Evolutionary conservation across 2,329 filamentous ascomycete genomes (phyloP), one percentile per base, ranked within the genome.

Genomic region (Daldinia sp.): DNA sequence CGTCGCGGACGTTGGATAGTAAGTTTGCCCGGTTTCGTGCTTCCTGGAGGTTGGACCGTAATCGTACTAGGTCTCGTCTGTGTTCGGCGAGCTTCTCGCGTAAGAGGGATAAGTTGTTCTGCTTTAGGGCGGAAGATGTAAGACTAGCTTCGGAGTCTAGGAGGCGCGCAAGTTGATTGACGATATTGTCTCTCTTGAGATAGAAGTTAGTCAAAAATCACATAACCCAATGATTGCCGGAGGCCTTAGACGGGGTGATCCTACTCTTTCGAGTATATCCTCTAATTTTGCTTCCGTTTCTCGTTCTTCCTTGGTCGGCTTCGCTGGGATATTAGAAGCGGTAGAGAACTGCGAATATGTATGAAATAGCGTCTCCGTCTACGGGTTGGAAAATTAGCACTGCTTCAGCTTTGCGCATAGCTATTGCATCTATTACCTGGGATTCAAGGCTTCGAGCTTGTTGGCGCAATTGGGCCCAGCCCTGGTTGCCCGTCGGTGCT

Each of bases 391-490:
- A 34, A 15, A 29, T 67, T 13, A 64, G 62, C 23, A 54, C 25
- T 11, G 4, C 27, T 29, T 8, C 49, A 15, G 39, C 35, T 34
- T 17, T 30, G 51, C 17, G 8, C 9, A 29, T 43, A 6, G n/a
- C 21, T 11, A 30, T 30, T 47, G 25, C 58, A 27, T 8, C 25
- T 45, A 23, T 55, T 82, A 96, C 94, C 85, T 98, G 94, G 64
- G 90, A 92, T 78, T 99, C 95, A 66, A 97, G 83, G 43, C 89
- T 87, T 72, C 95, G 86, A 64, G 93, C 92, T 80, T 98, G 94
- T 77, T 97, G 93, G 72, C 95, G 91, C 70, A 98, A 85, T 81
- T 97, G 93, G 74, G 93, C 90, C 95, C 95, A 99, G 80, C 93
- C 90, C 67, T 85, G 83, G 66, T 79, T 87, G 67, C 85, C 81